These are phyloP conservation scores for Auriscalpium vulgare DNA, from an alignment of 768 basidiomycete genomes.

Conservation along the genomic window DNA sequence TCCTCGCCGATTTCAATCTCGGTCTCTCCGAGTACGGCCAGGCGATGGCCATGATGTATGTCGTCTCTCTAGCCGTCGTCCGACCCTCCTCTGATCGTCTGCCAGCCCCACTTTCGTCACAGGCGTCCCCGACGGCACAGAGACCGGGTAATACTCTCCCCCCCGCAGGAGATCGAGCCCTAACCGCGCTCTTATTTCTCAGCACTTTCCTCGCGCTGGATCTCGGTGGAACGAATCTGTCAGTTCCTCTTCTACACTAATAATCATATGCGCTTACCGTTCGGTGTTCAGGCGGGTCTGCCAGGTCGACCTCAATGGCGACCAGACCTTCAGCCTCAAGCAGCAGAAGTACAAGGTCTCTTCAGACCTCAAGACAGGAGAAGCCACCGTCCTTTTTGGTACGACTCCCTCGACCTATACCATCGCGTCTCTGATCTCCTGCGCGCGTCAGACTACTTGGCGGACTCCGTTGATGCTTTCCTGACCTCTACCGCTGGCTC, in stretches of 20 bases:
- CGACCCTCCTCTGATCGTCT: background rate
- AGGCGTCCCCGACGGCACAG: slow-evolving; percentile 89
- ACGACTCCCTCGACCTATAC: slow-evolving; percentile 2
- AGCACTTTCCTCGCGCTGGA: slow-evolving; percentile 96
- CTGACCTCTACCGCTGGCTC: slow-evolving; percentile 47
- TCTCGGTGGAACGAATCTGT: slow-evolving; percentile 97
- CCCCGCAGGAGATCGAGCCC: background rate
- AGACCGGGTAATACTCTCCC: slow-evolving; percentile 63
- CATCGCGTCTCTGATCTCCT: background rate
- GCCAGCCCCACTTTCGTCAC: slow-evolving; percentile 87
- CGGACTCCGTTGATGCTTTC: slow-evolving; percentile 93
- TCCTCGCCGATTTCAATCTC: slow-evolving; percentile 69
- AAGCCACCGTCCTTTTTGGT: slow-evolving; percentile 85
- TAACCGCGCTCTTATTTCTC: background rate
- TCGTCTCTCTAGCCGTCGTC: background rate
- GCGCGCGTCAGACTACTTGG: slow-evolving; percentile 75
- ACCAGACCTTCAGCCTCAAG: slow-evolving; percentile 81
- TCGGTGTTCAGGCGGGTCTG: slow-evolving; percentile 69
- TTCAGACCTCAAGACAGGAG: slow-evolving; percentile 86
- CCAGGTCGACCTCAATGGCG: slow-evolving; percentile 84
- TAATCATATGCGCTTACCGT: slow-evolving; percentile 4
- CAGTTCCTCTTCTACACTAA: slow-evolving; percentile 24
- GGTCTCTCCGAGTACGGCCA: slow-evolving; percentile 71
- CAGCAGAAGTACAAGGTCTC: slow-evolving; percentile 98
- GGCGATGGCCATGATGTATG: slow-evolving; percentile 90